A percentile compares a stretch with the other conserved stretches of the same genome.
phyloP scores from a whole-genome alignment of 306 rosid species.

The Rosa lucieae region DNA sequence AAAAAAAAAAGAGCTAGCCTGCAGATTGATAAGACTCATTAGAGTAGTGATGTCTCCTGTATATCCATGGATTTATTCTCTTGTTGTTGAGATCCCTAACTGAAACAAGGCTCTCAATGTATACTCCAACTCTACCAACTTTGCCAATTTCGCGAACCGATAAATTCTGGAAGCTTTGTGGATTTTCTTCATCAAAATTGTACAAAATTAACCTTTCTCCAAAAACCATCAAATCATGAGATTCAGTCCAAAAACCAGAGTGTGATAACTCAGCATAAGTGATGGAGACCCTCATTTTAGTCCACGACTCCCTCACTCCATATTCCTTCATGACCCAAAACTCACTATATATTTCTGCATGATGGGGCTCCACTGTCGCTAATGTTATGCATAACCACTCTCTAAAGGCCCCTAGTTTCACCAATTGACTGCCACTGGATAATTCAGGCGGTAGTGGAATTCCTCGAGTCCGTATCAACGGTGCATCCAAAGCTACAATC shows the following conservation, averaged over 20 bases:
- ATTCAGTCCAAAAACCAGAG: background rate
- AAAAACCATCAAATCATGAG: background rate
- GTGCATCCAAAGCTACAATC: background rate
- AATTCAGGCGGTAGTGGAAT: background rate
- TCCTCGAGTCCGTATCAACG: background rate
- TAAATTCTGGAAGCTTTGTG: background rate
- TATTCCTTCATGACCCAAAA: conserved; percentile 10
- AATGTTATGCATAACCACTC: background rate
- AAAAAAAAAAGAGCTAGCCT: too few species aligned
- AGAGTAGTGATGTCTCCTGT: too few species aligned
- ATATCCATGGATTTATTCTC: too few species aligned
- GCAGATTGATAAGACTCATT: too few species aligned
- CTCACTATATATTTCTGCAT: background rate
- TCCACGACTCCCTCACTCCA: conserved; percentile 9
- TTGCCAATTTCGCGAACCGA: background rate
- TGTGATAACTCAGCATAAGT: background rate
- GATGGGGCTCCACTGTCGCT: background rate
- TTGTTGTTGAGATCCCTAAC: background rate
- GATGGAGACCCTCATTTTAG: background rate
- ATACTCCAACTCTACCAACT: background rate
- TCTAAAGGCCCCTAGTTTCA: background rate
- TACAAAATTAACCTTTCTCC: background rate
- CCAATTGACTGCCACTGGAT: background rate
- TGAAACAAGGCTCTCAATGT: background rate
- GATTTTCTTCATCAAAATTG: background rate